phyloP scores from a whole-genome alignment of 495 filamentous ascomycete genomes.

The Parachaetomium inaequale region DNA sequence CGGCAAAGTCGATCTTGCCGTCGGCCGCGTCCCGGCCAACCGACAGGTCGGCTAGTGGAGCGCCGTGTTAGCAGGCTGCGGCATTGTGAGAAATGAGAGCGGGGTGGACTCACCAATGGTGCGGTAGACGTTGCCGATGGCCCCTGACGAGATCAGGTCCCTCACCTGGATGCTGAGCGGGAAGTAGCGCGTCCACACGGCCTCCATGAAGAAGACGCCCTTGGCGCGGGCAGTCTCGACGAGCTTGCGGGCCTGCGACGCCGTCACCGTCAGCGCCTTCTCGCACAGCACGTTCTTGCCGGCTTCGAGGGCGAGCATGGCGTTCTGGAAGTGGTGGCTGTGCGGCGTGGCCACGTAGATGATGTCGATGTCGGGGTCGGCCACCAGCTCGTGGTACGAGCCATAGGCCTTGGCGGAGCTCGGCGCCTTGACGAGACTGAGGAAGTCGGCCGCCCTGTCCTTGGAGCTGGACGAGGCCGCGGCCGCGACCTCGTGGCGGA shows the following conservation, averaged over 20 bases:
- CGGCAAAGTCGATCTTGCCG: constrained; percentile 44
- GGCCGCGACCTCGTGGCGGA: constrained; percentile 74
- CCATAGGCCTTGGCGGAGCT: constrained; percentile 69
- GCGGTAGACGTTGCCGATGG: constrained; percentile 73
- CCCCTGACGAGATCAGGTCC: constrained; percentile 62
- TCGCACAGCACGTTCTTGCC: constrained; percentile 91
- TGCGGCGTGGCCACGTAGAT: constrained; percentile 93
- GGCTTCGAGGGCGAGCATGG: constrained; percentile 72
- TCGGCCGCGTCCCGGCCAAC: constrained; percentile 39
- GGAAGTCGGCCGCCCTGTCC: constrained; percentile 66
- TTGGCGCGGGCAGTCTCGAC: constrained; percentile 71
- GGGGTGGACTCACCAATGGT: constrained; percentile 51
- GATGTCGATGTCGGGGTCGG: constrained; percentile 75
- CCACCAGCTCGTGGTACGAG: constrained; percentile 73
- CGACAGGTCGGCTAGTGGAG: constrained; percentile 55
- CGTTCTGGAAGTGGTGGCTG: constrained; percentile 92
- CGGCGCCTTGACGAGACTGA: constrained; percentile 62
- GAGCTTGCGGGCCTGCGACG: constrained; percentile 71
- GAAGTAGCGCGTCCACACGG: constrained; percentile 93
- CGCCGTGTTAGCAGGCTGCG: constrained; percentile 5
- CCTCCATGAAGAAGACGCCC: constrained; percentile 93
- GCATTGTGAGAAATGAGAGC: background rate
- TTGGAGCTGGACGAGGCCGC: constrained; percentile 76
- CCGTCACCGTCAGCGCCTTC: constrained; percentile 90
- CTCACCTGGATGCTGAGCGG: constrained; percentile 74